phyloP scores from a whole-genome alignment of 1,284 basidiomycete genomes.

The Microbotryomycetes sp. region DNA sequence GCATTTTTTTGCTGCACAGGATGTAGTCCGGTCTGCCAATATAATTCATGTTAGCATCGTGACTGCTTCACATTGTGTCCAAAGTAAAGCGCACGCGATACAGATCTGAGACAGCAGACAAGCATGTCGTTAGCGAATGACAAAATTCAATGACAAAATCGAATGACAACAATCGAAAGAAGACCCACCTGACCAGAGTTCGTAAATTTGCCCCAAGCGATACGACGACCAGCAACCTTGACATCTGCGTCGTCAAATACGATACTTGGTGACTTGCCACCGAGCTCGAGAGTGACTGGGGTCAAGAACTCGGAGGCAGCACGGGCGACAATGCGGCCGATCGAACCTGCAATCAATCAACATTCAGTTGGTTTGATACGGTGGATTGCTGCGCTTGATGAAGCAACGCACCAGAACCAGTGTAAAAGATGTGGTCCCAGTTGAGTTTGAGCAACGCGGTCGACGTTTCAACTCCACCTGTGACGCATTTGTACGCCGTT shows the following conservation, averaged over 20 bases:
- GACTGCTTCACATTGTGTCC: background rate
- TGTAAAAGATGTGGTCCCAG: constrained; percentile 46
- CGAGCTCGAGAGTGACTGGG: constrained; percentile 43
- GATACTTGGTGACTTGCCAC: constrained; percentile 46
- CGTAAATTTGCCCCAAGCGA: constrained; percentile 44
- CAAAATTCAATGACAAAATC: background rate
- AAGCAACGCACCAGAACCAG: constrained; percentile 9
- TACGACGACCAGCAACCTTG: constrained; percentile 40
- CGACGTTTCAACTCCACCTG: constrained; percentile 42
- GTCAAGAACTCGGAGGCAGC: constrained; percentile 45
- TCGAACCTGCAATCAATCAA: constrained; percentile 12
- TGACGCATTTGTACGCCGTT: constrained; percentile 40
- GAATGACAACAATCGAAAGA: background rate
- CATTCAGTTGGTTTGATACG: background rate
- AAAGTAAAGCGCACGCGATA: constrained; percentile 17
- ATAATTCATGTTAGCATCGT: background rate
- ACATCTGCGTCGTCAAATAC: constrained; percentile 44
- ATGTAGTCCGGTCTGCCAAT: constrained; percentile 27
- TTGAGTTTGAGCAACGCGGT: constrained; percentile 41
- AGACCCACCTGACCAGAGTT: constrained; percentile 44
- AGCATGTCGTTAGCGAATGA: background rate
- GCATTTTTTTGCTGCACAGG: constrained; percentile 14
- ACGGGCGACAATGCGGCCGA: constrained; percentile 43
- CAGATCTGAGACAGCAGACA: constrained; percentile 19
- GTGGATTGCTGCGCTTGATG: too few species aligned